Evolutionary conservation across 2,329 filamentous ascomycete genomes (phyloP), one percentile per base, ranked within the genome.

Genomic region (Fusarium poae): DNA sequence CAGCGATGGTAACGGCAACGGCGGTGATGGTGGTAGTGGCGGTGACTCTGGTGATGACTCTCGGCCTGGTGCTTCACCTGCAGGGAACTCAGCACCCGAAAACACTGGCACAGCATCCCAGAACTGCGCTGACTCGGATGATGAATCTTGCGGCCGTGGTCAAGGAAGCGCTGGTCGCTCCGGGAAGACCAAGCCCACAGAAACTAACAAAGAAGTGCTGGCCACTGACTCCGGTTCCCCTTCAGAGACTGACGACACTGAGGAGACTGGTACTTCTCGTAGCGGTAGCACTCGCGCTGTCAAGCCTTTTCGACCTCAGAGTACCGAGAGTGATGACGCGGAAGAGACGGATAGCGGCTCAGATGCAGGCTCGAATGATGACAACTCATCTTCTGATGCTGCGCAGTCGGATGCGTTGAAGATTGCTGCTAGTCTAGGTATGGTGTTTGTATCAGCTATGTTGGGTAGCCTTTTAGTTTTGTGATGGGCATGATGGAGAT

Each of bases 391-490:
- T 11, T 30, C 48, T 2, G 58, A 54, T 25, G 18, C 57, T 10
- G 57, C 54, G 10, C 57, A 53, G 6, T 68, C 70, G 1, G 23
- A 57, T 46, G 62, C 39, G 3, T 39, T 67, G 12, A 62, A 25
- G n/a, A 30, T 67, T 18, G 25, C 35, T 11, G 71, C 65, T 11
- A 58, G 64, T 2, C 12, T 54, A 16, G 44, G 50, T 5, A 54
- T 68, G 30, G 45, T 63, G 3, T 11, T 74, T 9, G 46, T 66
- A 4, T 53, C 72, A 3, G 68, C 68, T 16, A 37, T 61, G 3
- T 12, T 75, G 35, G 71, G 70, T 35, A 39, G 35, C 18, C 3
- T 72, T 7, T 37, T 70, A 12, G 29, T 72, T 21, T 13, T 72
- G 45, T 72, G 52, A 43, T n/a, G 8, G 35, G 25, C 5, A 25